Evolutionary conservation across 2,329 filamentous ascomycete genomes (phyloP).

Genomic region (Bipolaris victoriae): DNA sequence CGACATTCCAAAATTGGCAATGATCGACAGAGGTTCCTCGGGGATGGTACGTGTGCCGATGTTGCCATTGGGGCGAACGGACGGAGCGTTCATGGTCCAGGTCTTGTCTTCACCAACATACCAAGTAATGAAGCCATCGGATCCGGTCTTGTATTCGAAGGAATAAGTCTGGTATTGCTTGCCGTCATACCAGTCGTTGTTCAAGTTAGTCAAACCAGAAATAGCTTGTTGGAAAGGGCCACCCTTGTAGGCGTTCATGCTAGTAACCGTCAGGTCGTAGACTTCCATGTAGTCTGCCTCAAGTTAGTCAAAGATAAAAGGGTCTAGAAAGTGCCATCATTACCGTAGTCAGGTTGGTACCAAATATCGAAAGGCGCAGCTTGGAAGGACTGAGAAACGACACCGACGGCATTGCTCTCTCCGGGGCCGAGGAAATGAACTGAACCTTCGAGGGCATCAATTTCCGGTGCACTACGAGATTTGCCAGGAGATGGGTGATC

Average conservation of each 20-base stretch:
- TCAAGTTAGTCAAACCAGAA: constrained; percentile 60
- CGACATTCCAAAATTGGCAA: constrained; percentile 75
- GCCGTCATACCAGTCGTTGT: constrained; percentile 64
- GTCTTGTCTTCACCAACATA: constrained; percentile 69
- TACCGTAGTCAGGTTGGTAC: constrained; percentile 66
- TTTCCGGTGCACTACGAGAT: constrained; percentile 72
- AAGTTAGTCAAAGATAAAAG: constrained; percentile 18
- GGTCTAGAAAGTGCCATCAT: constrained; percentile 13
- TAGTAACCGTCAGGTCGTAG: constrained; percentile 62
- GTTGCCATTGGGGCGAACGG: constrained; percentile 72
- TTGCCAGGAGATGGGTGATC: constrained; percentile 71
- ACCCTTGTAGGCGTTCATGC: constrained; percentile 62
- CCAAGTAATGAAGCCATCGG: constrained; percentile 68
- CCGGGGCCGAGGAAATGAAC: constrained; percentile 59
- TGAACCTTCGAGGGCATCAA: constrained; percentile 74
- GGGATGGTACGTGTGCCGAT: constrained; percentile 69
- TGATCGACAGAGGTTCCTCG: constrained; percentile 69
- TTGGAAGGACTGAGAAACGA: constrained; percentile 70
- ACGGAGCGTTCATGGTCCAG: constrained; percentile 66
- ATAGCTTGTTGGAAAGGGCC: constrained; percentile 63
- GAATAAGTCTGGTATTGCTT: constrained; percentile 62
- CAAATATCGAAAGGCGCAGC: constrained; percentile 73
- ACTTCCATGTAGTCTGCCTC: constrained; percentile 65
- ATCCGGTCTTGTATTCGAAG: constrained; percentile 64
- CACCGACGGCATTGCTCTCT: constrained; percentile 61